These are phyloP conservation scores for Leishmania aethiopica DNA, from an alignment of 208 protist species.

Conservation along the genomic window DNA sequence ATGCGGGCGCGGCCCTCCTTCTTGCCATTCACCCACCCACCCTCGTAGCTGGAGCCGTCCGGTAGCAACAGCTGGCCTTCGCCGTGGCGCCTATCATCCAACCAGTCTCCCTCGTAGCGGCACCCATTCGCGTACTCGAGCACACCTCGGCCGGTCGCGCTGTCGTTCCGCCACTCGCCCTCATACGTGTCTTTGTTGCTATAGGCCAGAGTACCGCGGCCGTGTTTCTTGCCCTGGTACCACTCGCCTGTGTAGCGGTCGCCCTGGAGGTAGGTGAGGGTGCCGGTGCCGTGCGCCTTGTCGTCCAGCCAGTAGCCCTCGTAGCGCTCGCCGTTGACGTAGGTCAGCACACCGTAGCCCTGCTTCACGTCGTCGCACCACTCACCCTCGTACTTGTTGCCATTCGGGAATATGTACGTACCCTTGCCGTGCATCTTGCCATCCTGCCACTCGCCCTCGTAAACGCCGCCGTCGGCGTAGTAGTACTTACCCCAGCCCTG, in stretches of 20 bases:
- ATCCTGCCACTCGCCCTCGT: conserved; percentile 92
- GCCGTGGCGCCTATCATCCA: conserved; percentile 84
- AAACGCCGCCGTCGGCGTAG: conserved; percentile 93
- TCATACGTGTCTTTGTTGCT: conserved; percentile 93
- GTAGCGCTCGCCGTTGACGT: conserved; percentile 90
- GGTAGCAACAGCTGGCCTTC: conserved; percentile 79
- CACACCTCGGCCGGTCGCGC: conserved; percentile 82
- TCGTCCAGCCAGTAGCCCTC: conserved; percentile 91
- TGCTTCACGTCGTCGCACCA: conserved; percentile 94
- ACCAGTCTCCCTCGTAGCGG: conserved; percentile 91
- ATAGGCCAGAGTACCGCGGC: conserved; percentile 87
- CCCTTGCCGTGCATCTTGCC: conserved; percentile 93
- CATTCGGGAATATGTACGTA: conserved; percentile 94
- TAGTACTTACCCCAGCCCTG: conserved; percentile 95
- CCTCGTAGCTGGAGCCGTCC: conserved; percentile 90
- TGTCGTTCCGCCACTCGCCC: conserved; percentile 89
- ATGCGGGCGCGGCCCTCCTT: conserved; percentile 91
- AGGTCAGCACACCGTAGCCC: conserved; percentile 88
- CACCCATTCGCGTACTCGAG: conserved; percentile 91
- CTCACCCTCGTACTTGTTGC: conserved; percentile 96
- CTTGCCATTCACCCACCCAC: conserved; percentile 80
- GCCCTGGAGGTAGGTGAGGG: conserved; percentile 89
- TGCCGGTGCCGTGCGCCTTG: conserved; percentile 91
- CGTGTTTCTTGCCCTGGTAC: conserved; percentile 91
- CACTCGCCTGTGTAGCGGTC: conserved; percentile 93